These are phyloP conservation scores for Trichoderma harzianum DNA, from an alignment of 2,329 filamentous ascomycete species.

Conservation along the genomic window DNA sequence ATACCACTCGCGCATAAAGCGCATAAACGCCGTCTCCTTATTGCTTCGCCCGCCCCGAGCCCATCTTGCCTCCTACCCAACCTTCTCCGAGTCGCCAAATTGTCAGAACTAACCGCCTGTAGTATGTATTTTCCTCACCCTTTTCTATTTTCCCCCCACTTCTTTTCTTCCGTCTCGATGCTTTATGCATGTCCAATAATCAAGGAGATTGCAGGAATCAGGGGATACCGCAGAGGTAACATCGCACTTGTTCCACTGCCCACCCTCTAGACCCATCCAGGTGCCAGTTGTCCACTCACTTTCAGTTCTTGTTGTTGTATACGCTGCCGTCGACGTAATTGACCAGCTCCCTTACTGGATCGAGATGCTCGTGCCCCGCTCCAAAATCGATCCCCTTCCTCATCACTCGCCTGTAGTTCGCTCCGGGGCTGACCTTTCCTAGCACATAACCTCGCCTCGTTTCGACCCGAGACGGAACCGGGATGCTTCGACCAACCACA, in stretches of 20 bases:
- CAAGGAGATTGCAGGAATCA: background rate
- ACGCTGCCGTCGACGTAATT: slow-evolving; percentile 47
- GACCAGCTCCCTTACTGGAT: slow-evolving; percentile 48
- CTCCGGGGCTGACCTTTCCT: slow-evolving; percentile 52
- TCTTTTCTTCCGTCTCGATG: background rate
- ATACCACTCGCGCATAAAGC: background rate
- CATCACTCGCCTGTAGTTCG: slow-evolving; percentile 54
- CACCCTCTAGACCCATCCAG: background rate
- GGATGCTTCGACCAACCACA: slow-evolving; percentile 52
- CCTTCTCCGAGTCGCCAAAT: background rate
- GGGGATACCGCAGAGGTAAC: background rate
- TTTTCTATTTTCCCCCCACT: background rate
- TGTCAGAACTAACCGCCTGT: background rate
- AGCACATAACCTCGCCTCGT: slow-evolving; percentile 49
- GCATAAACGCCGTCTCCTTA: background rate
- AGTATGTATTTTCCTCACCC: background rate
- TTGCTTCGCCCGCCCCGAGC: background rate
- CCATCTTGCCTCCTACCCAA: background rate
- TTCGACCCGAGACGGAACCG: slow-evolving; percentile 51
- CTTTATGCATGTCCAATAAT: background rate
- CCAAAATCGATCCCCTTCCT: slow-evolving; percentile 51
- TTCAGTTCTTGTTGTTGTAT: slow-evolving; percentile 41
- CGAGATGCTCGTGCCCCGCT: slow-evolving; percentile 38
- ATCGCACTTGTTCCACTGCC: background rate
- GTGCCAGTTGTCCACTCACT: background rate